These are phyloP conservation scores for Vitis hybrid DNA, from an alignment of 177 flowering plant species.

Conservation along the genomic window DNA sequence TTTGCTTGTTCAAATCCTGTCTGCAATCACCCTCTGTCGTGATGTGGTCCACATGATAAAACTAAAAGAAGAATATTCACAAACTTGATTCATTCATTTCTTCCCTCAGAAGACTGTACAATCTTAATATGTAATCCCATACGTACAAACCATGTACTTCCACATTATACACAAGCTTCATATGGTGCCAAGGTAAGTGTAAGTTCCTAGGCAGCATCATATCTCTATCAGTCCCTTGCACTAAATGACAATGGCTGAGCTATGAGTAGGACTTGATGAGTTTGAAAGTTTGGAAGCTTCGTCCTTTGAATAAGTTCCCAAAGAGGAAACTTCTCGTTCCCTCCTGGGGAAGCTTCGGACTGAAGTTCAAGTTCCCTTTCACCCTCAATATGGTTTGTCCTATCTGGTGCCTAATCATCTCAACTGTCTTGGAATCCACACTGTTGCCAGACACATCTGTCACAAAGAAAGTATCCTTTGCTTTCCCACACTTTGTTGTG, in stretches of 20 bases:
- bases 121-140: too few relatives aligned
- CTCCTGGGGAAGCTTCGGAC: slow-evolving; percentile 9
- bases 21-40: too few relatives aligned
- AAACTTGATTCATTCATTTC: too few relatives aligned
- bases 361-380: slow-evolving; percentile 10
- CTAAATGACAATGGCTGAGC: too few relatives aligned
- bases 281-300: slow-evolving; percentile 14
- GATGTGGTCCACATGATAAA: too few relatives aligned
- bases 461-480: slow-evolving; percentile 23
- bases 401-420: slow-evolving; percentile 13
- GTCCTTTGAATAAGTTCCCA: slow-evolving; percentile 10
- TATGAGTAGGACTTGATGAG: slow-evolving; percentile 11
- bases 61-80: too few relatives aligned
- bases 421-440: slow-evolving; percentile 19
- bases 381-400: slow-evolving; percentile 15
- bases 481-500: slow-evolving; percentile 16
- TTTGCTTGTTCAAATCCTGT: too few relatives aligned
- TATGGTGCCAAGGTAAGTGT: too few relatives aligned
- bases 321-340: slow-evolving; percentile 13
- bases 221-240: too few relatives aligned
- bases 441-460: slow-evolving; percentile 21
- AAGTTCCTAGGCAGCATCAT: neutral
- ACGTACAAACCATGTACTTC: too few relatives aligned
- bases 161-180: too few relatives aligned
- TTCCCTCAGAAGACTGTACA: too few relatives aligned